Percentiles rank a stretch among this genome's conserved stretches.
Conservation (phyloP, 2,329 filamentous ascomycete genomes). For the Sarocladiaceae sp. region DNA sequence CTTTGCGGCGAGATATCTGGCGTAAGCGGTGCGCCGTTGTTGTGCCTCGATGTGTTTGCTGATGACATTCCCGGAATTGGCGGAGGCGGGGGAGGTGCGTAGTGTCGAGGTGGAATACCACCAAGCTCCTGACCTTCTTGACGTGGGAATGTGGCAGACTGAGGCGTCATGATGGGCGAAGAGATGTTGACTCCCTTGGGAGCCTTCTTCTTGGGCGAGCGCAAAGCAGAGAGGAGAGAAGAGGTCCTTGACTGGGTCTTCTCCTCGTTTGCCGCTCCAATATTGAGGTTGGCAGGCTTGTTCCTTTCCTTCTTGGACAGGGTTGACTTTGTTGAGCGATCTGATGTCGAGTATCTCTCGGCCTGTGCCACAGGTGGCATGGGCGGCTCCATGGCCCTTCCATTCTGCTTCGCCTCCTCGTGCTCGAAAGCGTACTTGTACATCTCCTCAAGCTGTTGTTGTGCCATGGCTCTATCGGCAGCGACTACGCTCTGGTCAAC, state of each 20-base stretch:
- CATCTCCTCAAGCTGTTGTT: conserved; percentile 82
- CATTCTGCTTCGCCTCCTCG: conserved; percentile 63
- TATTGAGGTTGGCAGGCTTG: conserved; percentile 48
- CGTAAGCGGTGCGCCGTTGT: conserved; percentile 21
- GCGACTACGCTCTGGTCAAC: conserved; percentile 77
- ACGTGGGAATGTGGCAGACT: conserved; percentile 55
- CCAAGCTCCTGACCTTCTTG: conserved; percentile 53
- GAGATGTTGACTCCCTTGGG: conserved; percentile 55
- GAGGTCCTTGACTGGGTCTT: conserved; percentile 54
- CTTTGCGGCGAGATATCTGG: conserved; percentile 36
- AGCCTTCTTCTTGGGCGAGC: conserved; percentile 53
- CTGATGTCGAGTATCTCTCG: conserved; percentile 8
- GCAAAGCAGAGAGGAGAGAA: conserved; percentile 57
- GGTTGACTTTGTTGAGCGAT: conserved; percentile 15
- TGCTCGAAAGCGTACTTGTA: conserved; percentile 92
- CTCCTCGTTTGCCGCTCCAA: conserved; percentile 38
- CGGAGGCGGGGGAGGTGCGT: conserved; percentile 46
- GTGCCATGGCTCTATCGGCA: conserved; percentile 68
- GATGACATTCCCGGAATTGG: conserved; percentile 18
- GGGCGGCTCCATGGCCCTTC: conserved; percentile 42
- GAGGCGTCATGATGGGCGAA: conserved; percentile 61
- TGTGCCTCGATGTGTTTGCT: conserved; percentile 10
- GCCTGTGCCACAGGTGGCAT: conserved; percentile 22
- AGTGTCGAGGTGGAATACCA: conserved; percentile 53
- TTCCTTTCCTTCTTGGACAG: conserved; percentile 40